These are phyloP conservation scores for Apiosordaria backusii DNA, from an alignment of 495 filamentous ascomycete species.

Conservation along the genomic window DNA sequence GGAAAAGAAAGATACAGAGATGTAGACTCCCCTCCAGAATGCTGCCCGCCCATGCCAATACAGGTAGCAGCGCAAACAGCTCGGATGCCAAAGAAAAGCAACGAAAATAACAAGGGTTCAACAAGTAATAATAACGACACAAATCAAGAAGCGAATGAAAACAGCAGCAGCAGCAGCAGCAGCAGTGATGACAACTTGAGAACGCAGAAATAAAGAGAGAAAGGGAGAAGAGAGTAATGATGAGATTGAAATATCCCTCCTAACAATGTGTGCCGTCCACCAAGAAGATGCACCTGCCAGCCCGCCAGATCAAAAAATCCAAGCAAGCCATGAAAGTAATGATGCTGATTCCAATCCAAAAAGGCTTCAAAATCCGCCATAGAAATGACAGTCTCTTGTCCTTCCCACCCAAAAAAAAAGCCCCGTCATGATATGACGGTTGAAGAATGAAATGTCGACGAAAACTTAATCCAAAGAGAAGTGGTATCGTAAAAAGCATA, in stretches of 20 bases:
- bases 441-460: neutral
- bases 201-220: neutral
- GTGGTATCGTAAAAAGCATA: neutral
- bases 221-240: neutral
- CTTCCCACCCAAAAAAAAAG: neutral
- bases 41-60: neutral
- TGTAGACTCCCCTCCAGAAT: neutral
- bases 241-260: neutral
- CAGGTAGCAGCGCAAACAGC: too few species aligned
- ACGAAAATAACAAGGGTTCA: neutral
- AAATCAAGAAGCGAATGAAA: neutral
- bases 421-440: neutral
- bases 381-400: neutral
- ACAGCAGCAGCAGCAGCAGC: too few species aligned
- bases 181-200: neutral
- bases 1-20: too few species aligned
- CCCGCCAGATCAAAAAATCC: too few species aligned
- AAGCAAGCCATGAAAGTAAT: too few species aligned
- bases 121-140: neutral
- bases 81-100: neutral
- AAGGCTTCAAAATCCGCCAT: neutral
- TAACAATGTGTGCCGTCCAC: too few species aligned
- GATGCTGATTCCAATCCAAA: neutral
- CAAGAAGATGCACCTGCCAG: too few species aligned
- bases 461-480: neutral